A percentile compares a stretch with the other conserved stretches of the same genome.
phyloP scores from a whole-genome alignment of 2,329 filamentous ascomycete genomes.

The Hypomyces perniciosus region DNA sequence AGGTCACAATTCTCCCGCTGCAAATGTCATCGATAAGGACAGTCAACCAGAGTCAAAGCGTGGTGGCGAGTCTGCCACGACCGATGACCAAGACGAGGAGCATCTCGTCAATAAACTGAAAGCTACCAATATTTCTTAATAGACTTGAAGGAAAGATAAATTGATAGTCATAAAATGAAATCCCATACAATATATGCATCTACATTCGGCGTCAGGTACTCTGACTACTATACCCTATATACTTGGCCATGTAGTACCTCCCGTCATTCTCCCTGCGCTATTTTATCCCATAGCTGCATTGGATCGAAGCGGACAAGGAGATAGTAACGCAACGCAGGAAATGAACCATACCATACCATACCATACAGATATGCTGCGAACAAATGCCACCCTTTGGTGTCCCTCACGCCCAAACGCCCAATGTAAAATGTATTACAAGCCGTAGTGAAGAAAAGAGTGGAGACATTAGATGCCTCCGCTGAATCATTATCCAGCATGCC shows the following conservation, averaged over 20 bases:
- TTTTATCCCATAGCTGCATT: background rate
- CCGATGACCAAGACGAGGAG: background rate
- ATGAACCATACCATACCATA: background rate
- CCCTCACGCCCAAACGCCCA: slow-evolving; percentile 7
- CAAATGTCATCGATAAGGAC: background rate
- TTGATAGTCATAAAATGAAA: background rate
- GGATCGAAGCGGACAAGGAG: background rate
- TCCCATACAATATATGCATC: background rate
- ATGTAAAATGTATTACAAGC: background rate
- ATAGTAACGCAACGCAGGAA: background rate
- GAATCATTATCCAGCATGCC: background rate
- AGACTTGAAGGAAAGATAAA: background rate
- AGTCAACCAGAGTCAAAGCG: too few relatives aligned
- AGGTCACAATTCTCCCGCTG: background rate
- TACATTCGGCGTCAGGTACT: background rate
- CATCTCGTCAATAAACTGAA: background rate
- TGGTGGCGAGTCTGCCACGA: background rate
- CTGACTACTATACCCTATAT: background rate
- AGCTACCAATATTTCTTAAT: background rate
- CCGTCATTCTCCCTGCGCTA: background rate
- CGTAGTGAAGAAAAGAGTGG: background rate
- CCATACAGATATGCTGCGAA: background rate
- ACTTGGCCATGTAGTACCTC: background rate
- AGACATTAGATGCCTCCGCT: background rate
- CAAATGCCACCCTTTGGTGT: background rate